Evolutionary conservation across 2,329 filamentous ascomycete species (phyloP).

Genomic region (Calonectria naviculata): DNA sequence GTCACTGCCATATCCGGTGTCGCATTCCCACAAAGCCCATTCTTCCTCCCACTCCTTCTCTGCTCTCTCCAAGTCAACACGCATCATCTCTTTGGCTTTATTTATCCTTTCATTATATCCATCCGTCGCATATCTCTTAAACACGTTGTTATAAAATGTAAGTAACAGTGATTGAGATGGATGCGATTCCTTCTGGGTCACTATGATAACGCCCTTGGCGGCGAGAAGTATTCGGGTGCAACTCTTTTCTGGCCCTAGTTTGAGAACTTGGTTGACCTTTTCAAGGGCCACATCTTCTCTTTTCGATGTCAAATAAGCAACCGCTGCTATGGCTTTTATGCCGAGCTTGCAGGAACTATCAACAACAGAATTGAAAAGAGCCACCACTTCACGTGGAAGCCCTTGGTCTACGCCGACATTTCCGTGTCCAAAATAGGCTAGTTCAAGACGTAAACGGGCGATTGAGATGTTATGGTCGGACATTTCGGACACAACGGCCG

Average conservation of each 20-base stretch:
- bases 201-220: neutral
- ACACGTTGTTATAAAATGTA: neutral
- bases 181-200: accelerated
- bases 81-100: neutral
- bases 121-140: neutral
- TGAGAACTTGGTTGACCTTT: neutral
- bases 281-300: neutral
- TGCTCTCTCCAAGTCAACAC: neutral
- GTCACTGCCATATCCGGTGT: neutral
- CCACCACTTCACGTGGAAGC: neutral
- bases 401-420: neutral
- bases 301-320: neutral
- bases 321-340: neutral
- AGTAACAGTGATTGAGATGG: neutral
- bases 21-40: neutral
- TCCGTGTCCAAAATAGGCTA: neutral
- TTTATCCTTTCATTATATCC: neutral
- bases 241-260: neutral
- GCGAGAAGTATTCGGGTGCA: neutral
- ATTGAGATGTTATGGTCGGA: neutral
- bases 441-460: neutral
- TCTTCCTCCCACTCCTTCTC: neutral
- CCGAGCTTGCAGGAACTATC: neutral
- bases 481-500: neutral
- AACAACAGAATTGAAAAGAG: neutral